A percentile compares a stretch with the other conserved stretches of the same genome.
Conservation (phyloP, 2,329 filamentous ascomycete genomes). For the Diplodia intermedia region DNA sequence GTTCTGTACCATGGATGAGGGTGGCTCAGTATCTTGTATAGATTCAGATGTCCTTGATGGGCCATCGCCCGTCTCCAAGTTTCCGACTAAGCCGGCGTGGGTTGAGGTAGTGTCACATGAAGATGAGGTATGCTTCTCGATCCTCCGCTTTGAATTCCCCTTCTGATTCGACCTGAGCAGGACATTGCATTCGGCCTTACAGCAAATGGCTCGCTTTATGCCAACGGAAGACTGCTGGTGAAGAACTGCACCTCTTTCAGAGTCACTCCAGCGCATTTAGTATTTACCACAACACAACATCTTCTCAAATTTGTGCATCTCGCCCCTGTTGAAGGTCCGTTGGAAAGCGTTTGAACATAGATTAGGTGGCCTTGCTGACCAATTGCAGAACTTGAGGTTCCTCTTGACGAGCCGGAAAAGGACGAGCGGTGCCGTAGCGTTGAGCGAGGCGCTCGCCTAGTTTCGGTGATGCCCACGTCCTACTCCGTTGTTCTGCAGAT, state of each 20-base stretch:
- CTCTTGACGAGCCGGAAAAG: slow-evolving; percentile 84
- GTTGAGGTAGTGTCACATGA: slow-evolving; percentile 47
- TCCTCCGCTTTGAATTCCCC: neutral
- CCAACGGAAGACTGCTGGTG: slow-evolving; percentile 73
- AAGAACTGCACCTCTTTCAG: slow-evolving; percentile 94
- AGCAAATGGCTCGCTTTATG: slow-evolving; percentile 77
- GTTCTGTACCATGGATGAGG: slow-evolving; percentile 8
- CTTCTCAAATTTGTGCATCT: slow-evolving; percentile 94
- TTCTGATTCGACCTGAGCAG: slow-evolving; percentile 41
- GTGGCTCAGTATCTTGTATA: slow-evolving; percentile 1
- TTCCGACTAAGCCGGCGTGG: slow-evolving; percentile 33
- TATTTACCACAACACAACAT: slow-evolving; percentile 92
- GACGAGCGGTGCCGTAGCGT: slow-evolving; percentile 93
- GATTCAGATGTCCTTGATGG: neutral
- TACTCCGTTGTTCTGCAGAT: slow-evolving; percentile 91
- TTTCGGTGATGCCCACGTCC: slow-evolving; percentile 87
- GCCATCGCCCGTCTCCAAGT: slow-evolving; percentile 11
- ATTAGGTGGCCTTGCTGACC: neutral
- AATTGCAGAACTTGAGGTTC: slow-evolving; percentile 74
- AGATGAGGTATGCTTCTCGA: slow-evolving; percentile 46
- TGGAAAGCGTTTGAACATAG: slow-evolving; percentile 39
- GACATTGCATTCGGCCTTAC: slow-evolving; percentile 70
- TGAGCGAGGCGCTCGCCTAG: slow-evolving; percentile 84
- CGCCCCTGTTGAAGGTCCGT: slow-evolving; percentile 65
- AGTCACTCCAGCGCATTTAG: slow-evolving; percentile 79